phyloP scores from a whole-genome alignment of 2,329 filamentous ascomycete genomes.

The Stagonosporopsis vannaccii region DNA sequence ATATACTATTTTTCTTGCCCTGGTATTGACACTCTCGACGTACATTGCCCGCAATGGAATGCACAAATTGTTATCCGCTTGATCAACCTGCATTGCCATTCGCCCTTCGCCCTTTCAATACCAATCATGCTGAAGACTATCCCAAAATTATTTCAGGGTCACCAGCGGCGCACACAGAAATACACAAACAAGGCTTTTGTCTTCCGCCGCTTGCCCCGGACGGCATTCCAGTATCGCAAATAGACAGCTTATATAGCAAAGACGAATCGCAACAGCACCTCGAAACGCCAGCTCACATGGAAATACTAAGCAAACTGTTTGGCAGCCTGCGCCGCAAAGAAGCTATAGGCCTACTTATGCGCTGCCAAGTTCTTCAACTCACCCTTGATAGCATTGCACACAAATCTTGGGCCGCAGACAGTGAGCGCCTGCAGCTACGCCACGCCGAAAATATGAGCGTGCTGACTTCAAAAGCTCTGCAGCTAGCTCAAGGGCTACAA shows the following conservation, averaged over 20 bases:
- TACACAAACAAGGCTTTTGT: background rate
- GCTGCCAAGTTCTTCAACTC: constrained; percentile 23
- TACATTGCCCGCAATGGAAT: background rate
- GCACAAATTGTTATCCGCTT: background rate
- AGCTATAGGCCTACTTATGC: constrained; percentile 19
- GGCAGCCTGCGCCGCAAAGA: constrained; percentile 7
- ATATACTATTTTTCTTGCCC: background rate
- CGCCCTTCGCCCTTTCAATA: constrained; percentile 12
- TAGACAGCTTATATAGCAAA: background rate
- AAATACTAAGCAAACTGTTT: background rate
- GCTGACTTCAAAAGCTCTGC: constrained; percentile 21
- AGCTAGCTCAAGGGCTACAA: constrained; percentile 17
- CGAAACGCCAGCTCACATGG: background rate
- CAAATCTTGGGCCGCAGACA: background rate
- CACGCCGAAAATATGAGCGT: constrained; percentile 1
- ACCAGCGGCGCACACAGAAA: background rate
- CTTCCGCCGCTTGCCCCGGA: too few relatives aligned
- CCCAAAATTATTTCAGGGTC: background rate
- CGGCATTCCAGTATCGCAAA: background rate
- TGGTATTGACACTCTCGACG: background rate
- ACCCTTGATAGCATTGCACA: constrained; percentile 5
- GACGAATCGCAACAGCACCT: background rate
- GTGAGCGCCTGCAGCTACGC: too few relatives aligned
- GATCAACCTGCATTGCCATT: constrained; percentile 19
- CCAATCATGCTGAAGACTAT: background rate